Percentiles rank a stretch among this genome's conserved stretches.
These are phyloP conservation scores for Hordeum pubiflorum DNA, from an alignment of 202 grass and related monocot species.

Conservation along the genomic window DNA sequence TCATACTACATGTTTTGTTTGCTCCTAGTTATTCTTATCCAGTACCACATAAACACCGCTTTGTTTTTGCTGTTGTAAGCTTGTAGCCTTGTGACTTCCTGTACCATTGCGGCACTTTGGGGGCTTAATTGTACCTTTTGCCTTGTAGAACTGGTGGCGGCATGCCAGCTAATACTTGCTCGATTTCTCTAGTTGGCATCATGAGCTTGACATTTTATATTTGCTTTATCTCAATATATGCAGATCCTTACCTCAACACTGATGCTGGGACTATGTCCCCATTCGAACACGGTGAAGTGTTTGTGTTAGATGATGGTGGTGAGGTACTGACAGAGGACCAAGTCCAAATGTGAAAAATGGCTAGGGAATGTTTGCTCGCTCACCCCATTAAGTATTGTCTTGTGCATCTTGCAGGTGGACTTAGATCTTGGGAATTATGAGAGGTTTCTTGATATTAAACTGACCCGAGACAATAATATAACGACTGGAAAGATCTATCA, in stretches of 20 bases:
- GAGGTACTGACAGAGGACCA: conserved; percentile 41
- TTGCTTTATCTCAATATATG: conserved; percentile 18
- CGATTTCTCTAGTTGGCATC: conserved; percentile 29
- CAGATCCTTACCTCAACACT: conserved; percentile 77
- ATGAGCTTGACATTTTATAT: conserved; percentile 29
- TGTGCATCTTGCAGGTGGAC: conserved; percentile 55
- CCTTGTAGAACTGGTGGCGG: conserved; percentile 46
- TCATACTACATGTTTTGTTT: conserved; percentile 29
- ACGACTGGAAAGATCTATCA: conserved; percentile 92
- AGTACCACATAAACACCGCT: conserved; percentile 34
- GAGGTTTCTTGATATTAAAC: conserved; percentile 79
- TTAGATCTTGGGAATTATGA: conserved; percentile 92
- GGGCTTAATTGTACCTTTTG: conserved; percentile 19
- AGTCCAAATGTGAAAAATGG: neutral
- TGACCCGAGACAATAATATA: conserved; percentile 85
- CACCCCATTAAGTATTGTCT: conserved; percentile 9
- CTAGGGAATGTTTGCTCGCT: neutral
- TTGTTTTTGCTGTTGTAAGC: conserved; percentile 56
- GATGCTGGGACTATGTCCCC: conserved; percentile 85
- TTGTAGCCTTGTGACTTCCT: conserved; percentile 40
- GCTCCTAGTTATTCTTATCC: conserved; percentile 41
- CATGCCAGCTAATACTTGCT: conserved; percentile 43
- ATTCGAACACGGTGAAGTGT: conserved; percentile 74
- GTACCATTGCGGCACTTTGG: conserved; percentile 27
- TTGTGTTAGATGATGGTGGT: conserved; percentile 91